Evolutionary conservation across 345 rosid species (phyloP).

Genomic region (Microthlaspi erraticum): DNA sequence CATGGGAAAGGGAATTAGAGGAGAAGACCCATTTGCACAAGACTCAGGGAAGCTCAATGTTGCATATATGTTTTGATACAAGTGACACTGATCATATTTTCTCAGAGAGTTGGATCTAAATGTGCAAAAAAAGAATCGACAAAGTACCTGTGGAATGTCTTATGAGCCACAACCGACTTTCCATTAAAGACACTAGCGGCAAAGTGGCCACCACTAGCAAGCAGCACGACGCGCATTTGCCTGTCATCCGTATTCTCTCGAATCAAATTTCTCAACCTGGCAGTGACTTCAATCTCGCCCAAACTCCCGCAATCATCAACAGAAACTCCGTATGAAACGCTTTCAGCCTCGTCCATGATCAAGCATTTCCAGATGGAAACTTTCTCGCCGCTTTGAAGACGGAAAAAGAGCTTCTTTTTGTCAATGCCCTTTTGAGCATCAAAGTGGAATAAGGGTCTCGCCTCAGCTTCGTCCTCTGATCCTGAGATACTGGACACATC

Average conservation of each 20-base stretch:
- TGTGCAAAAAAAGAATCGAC: background rate
- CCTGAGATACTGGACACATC: constrained; percentile 96
- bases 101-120: background rate
- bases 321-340: constrained; percentile 46
- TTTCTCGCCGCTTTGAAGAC: constrained; percentile 70
- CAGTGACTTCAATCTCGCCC: constrained; percentile 58
- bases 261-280: constrained; percentile 58
- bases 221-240: constrained; percentile 66
- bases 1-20: constrained; percentile 24
- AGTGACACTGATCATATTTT: background rate
- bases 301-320: constrained; percentile 34
- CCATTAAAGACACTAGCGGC: constrained; percentile 89
- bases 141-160: constrained; percentile 89
- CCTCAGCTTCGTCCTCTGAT: constrained; percentile 87
- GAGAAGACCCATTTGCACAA: constrained; percentile 16
- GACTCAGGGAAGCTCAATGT: constrained; percentile 2
- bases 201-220: constrained; percentile 93
- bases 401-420: constrained; percentile 68
- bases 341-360: constrained; percentile 67
- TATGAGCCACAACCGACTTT: constrained; percentile 70
- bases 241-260: constrained; percentile 53
- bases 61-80: background rate
- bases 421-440: constrained; percentile 46
- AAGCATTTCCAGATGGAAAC: constrained; percentile 81
- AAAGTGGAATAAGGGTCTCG: constrained; percentile 33